These are phyloP conservation scores for Yamadazyma scolyti DNA, from an alignment of 805 yeast genomes.

Conservation along the genomic window DNA sequence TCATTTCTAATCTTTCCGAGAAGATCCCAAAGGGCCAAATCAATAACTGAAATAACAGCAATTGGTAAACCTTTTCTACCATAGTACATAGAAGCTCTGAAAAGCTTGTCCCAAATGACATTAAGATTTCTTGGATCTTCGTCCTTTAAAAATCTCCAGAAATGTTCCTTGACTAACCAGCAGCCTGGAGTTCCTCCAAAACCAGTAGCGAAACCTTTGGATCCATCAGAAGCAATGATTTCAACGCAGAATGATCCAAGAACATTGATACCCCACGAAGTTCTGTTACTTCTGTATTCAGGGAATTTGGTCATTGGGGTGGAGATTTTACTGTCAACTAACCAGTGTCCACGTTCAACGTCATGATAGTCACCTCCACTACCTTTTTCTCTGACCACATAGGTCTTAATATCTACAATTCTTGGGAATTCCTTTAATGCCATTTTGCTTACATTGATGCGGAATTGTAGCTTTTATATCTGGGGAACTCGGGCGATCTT, in stretches of 20 bases:
- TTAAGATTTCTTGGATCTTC: slow-evolving; percentile 47
- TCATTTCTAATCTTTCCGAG: slow-evolving; percentile 47
- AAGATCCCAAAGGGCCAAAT: slow-evolving; percentile 49
- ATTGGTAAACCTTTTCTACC: slow-evolving; percentile 48
- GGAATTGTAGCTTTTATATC: no score
- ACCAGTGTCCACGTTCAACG: slow-evolving; percentile 48
- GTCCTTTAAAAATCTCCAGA: slow-evolving; percentile 42
- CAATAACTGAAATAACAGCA: slow-evolving; percentile 46
- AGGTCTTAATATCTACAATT: slow-evolving; percentile 41
- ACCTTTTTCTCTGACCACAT: slow-evolving; percentile 40
- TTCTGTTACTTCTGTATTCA: slow-evolving; percentile 42
- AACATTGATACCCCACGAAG: slow-evolving; percentile 50
- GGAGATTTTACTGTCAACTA: slow-evolving; percentile 43
- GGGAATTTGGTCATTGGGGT: slow-evolving; percentile 49
- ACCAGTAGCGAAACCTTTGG: slow-evolving; percentile 49
- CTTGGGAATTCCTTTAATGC: slow-evolving; percentile 34
- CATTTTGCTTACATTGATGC: no score
- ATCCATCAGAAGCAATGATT: slow-evolving; percentile 45
- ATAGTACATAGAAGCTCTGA: slow-evolving; percentile 48
- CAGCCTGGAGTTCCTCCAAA: slow-evolving; percentile 52
- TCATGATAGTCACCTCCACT: slow-evolving; percentile 52
- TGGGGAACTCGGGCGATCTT: no score
- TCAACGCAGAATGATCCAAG: slow-evolving; percentile 49
- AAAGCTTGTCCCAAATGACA: slow-evolving; percentile 45
- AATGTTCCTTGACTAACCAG: slow-evolving; percentile 45